Evolutionary conservation across 73 alveolate genomes (phyloP).

Genomic region (Paramecium primaurelia): DNA sequence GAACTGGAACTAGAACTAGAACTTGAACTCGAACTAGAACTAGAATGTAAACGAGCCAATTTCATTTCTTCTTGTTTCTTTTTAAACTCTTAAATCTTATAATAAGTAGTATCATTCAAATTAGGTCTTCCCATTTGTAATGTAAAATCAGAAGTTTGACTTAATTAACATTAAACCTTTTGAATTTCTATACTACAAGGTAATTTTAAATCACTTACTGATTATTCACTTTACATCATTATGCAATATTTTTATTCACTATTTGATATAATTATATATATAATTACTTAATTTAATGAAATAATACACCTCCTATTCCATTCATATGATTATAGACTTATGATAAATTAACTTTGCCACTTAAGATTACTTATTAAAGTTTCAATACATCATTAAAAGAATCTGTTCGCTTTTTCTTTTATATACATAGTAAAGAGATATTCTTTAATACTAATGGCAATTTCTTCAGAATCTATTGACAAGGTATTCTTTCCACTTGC

Average conservation of each 20-base stretch:
- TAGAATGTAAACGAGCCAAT: slow-evolving; percentile 3
- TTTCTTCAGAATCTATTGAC: not conserved
- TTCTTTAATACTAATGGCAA: not conserved
- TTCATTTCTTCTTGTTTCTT: not conserved
- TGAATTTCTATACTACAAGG: not conserved
- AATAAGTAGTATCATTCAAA: not conserved
- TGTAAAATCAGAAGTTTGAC: not conserved
- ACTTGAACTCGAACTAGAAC: slow-evolving; percentile 24
- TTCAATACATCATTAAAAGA: not conserved
- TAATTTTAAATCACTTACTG: not conserved
- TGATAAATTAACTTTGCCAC: not conserved
- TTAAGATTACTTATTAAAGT: not conserved
- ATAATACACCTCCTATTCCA: not conserved
- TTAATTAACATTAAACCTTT: not conserved
- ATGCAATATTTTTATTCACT: not conserved
- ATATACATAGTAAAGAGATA: not conserved
- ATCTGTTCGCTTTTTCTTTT: slow-evolving; percentile 21
- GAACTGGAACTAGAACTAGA: slow-evolving; percentile 23
- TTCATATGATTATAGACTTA: not conserved
- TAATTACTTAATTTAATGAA: not conserved
- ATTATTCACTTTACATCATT: not conserved
- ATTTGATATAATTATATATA: not conserved
- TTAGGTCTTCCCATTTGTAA: not conserved
- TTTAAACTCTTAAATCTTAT: not conserved
- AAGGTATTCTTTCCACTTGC: not conserved